Evolutionary conservation across 768 basidiomycete species (phyloP).

Genomic region (Russula abietina): DNA sequence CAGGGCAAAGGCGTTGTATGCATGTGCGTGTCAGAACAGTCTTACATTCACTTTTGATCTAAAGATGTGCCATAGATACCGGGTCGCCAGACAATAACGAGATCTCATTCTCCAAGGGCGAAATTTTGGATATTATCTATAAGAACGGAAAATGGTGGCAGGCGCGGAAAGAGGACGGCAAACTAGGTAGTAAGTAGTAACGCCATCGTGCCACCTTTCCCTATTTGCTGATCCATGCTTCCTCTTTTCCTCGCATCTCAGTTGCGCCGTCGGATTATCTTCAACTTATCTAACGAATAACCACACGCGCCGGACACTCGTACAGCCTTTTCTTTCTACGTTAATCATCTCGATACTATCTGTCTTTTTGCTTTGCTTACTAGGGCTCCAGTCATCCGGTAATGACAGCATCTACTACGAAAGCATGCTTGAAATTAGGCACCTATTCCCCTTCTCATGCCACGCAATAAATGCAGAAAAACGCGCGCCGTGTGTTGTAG

Average conservation of each 20-base stretch:
- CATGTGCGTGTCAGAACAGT: constrained; percentile 45
- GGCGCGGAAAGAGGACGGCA: constrained; percentile 71
- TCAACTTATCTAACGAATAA: constrained; percentile 47
- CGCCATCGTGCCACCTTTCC: constrained; percentile 6
- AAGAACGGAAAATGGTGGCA: constrained; percentile 95
- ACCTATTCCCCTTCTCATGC: constrained; percentile 5
- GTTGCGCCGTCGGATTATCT: constrained; percentile 86
- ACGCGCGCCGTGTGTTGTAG: background rate
- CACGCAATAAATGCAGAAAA: constrained; percentile 7
- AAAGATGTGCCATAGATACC: constrained; percentile 49
- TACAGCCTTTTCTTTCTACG: background rate
- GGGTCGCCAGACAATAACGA: constrained; percentile 97
- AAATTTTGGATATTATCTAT: constrained; percentile 87
- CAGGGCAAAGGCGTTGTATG: constrained; percentile 85
- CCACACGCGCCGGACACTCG: constrained; percentile 12
- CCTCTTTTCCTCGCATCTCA: constrained; percentile 28
- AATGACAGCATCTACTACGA: constrained; percentile 12
- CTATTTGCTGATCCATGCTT: background rate
- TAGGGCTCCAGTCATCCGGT: background rate
- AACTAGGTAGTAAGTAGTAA: constrained; percentile 62
- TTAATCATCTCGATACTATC: background rate
- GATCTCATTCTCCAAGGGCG: constrained; percentile 89
- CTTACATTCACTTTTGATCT: background rate
- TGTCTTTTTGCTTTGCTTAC: background rate
- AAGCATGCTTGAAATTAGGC: constrained; percentile 9